Percentiles rank a stretch among this genome's conserved stretches.
Conservation (phyloP, 2,329 filamentous ascomycete species). For the Colletotrichum cordylinicola region DNA sequence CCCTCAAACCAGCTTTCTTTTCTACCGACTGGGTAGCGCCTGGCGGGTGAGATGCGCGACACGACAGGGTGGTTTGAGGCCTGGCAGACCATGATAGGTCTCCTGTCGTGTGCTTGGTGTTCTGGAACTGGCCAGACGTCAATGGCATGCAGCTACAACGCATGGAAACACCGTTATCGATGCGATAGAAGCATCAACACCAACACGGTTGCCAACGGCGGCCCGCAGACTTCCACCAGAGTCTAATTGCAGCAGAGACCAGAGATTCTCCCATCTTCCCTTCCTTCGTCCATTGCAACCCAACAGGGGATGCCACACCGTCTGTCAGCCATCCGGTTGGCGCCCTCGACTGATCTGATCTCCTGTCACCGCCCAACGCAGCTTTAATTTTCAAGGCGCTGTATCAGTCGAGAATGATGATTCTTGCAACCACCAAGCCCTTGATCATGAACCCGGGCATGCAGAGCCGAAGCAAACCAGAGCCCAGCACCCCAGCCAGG, state of each 20-base stretch:
- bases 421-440: not conserved
- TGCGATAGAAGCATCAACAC: not conserved
- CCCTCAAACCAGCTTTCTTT: not conserved
- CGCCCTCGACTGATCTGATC: constrained; percentile 2
- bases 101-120: not conserved
- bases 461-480: not conserved
- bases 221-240: not conserved
- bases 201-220: not conserved
- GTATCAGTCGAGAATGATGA: constrained; percentile 15
- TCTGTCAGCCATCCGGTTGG: not conserved
- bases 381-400: not conserved
- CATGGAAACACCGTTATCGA: not conserved
- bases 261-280: not conserved
- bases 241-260: not conserved
- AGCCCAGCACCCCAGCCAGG: not conserved
- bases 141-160: not conserved
- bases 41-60: not conserved
- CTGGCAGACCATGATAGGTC: not conserved
- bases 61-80: not conserved
- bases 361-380: not conserved
- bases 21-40: not conserved
- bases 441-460: not conserved
- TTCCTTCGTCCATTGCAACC: not conserved
- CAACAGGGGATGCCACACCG: not conserved
- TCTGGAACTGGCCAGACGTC: constrained; percentile 16